Conservation (phyloP, 768 basidiomycete genomes). For the Xerocomellus amylosporus region DNA sequence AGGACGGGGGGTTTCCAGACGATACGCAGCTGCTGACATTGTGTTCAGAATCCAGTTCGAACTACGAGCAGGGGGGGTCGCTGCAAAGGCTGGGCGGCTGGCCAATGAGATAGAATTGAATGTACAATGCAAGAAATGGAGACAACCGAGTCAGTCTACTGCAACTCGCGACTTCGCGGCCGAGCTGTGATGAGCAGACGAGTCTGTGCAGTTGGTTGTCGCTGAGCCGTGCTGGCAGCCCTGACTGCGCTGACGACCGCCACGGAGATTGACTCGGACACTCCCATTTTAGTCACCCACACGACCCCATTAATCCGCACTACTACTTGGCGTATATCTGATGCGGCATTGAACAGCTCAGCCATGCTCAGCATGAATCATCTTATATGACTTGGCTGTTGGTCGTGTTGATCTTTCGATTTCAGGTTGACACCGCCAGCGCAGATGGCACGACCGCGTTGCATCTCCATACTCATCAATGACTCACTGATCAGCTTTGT, state of each 20-base stretch:
- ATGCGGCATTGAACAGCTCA: neutral
- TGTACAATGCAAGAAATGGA: conserved; percentile 20
- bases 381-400: neutral
- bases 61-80: conserved; percentile 9
- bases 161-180: conserved; percentile 6
- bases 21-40: conserved; percentile 64
- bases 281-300: conserved; percentile 21
- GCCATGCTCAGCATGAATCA: neutral
- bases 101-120: conserved; percentile 10
- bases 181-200: conserved; percentile 8
- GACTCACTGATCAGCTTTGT: conserved; percentile 3
- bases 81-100: conserved; percentile 12
- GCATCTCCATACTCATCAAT: neutral
- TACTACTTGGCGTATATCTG: neutral
- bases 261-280: conserved; percentile 19
- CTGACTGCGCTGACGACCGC: conserved; percentile 33
- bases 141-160: conserved; percentile 5
- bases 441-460: neutral
- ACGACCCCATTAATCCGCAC: conserved; percentile 11
- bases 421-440: neutral
- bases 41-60: conserved; percentile 37
- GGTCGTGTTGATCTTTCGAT: neutral
- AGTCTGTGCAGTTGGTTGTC: conserved; percentile 20
- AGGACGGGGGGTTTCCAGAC: conserved; percentile 60
- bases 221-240: conserved; percentile 24